Evolutionary conservation across 306 rosid genomes (phyloP), one percentile per base, ranked within the genome.

Genomic region (Biancaea sappan): DNA sequence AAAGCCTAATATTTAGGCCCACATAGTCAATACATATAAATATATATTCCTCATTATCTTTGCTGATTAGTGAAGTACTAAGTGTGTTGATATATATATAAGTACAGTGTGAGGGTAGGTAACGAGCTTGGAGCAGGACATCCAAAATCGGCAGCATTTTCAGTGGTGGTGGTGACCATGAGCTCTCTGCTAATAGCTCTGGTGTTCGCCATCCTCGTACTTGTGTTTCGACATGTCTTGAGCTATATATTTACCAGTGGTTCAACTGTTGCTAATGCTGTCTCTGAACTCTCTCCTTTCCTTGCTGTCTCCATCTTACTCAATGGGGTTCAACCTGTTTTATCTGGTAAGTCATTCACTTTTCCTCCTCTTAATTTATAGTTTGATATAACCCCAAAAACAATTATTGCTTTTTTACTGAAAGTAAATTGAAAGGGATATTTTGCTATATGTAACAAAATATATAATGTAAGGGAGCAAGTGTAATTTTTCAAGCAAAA

Each of bases 111-210:
- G 43, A 71, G 91, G 68, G 77, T 84, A 12, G 77, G 89, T 79
- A 87, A 84, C 67, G 91, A 87, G 69, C 76, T 87, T 4, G 91
- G 91, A 9, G 91, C 89, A 0, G 87, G 87, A 1, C 85, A 87
- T 80, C 89, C 91, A 1, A 84, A 72, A 59, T 61, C 91, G 11
- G 89, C 89, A 12, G 80, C 82, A 11, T 87, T 77, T 52, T 24
- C 85, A 1, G 88, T 87, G 0, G 62, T 74, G 22, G 18, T 74
- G 1, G 88, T 77, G 7, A 84, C 86, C 0, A 3, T 64, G 28
- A 75, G 72, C 53, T 87, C 88, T 7, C 66, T 77, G 26, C 0
- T 73, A 12, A 80, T 84, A 28, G 40, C 88, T 2, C 25, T 80
- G 26, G 16, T 80, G 15, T 77, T 52, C 3, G 85, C 88, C 12